Evolutionary conservation across 2,329 filamentous ascomycete genomes (phyloP).

Genomic region (Exophiala calicioides): DNA sequence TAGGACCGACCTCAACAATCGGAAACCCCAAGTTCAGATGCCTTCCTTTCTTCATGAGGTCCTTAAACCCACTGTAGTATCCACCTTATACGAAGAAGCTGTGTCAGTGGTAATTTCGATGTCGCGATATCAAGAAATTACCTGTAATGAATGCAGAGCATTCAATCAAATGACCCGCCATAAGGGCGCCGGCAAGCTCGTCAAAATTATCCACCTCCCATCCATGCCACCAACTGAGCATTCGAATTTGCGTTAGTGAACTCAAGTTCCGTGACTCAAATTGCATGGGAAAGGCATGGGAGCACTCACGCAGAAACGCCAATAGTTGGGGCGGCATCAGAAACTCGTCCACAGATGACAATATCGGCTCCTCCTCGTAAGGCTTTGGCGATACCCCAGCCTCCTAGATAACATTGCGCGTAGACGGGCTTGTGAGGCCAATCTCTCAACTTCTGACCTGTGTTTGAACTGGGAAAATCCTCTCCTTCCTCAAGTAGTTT

Average conservation of each 20-base stretch:
- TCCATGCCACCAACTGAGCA: slow-evolving; percentile 57
- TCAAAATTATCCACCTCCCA: slow-evolving; percentile 50
- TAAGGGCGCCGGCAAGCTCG: slow-evolving; percentile 20
- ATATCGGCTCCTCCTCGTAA: slow-evolving; percentile 42
- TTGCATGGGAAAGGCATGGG: no score
- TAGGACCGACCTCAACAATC: slow-evolving; percentile 29
- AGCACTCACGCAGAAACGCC: slow-evolving; percentile 37
- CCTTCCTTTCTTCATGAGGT: no score
- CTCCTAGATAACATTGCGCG: slow-evolving; percentile 36
- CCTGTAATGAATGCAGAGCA: slow-evolving; percentile 50
- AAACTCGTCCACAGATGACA: slow-evolving; percentile 43
- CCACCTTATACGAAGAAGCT: no score
- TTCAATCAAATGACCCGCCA: slow-evolving; percentile 37
- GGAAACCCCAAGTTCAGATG: slow-evolving; percentile 29
- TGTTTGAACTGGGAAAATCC: background rate
- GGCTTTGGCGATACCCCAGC: slow-evolving; percentile 36
- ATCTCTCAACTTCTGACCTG: slow-evolving; percentile 15
- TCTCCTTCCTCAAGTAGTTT: slow-evolving; percentile 37
- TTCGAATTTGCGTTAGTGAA: no score
- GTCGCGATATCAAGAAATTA: no score
- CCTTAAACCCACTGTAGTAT: slow-evolving; percentile 54
- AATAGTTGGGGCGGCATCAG: slow-evolving; percentile 43
- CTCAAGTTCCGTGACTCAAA: no score
- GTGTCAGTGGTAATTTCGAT: no score
- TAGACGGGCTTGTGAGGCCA: slow-evolving; percentile 30